Evolutionary conservation across 257 asterid species (phyloP), one percentile per base, ranked within the genome.

Genomic region (Eustoma russellianum): DNA sequence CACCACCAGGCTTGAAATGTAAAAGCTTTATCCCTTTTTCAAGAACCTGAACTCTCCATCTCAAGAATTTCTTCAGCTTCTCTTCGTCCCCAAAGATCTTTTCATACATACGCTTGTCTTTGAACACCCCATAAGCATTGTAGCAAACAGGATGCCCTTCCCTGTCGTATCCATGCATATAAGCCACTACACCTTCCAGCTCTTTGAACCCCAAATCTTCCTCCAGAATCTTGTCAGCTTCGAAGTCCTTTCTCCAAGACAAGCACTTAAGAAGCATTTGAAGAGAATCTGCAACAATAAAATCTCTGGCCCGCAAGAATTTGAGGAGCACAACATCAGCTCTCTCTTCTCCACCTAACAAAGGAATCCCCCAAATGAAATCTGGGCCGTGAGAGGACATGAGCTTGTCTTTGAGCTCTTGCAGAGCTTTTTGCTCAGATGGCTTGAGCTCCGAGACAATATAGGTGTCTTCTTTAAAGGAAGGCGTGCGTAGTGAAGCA

Each of bases 301-400:
- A 91, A 24, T 91, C 98, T 46, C 98, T 60, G 1, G 98, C 98
- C 7, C 96, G 80, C 52, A 91, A 77, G 89, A 90, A 90, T 48
- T 90, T 90, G 35, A 90, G 72, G 33, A 90, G 81, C 33, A 86
- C 53, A 44, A 90, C 98, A 71, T 86, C 96, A 14, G 87, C 83
- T 13, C 80, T 83, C 28, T 63, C 79, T 51, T 77, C 85, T 4
- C 58, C 67, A 24, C 65, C 73, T 0, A 74, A 9, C 2, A 91
- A 63, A 0, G 87, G 92, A 52, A 82, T 61, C 55, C 88, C 82
- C 96, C 95, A 86, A 82, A 91, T 78, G 73, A 80, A 66, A 16
- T 67, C 75, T 65, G 74, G 53, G 13, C 67, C 71, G 54, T 57
- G 45, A 2, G 63, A 28, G 51, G 70, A 57, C 24, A 50, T 24